Conservation (phyloP, 192 early-diverging fungal species). For the Kappamyces sp. region DNA sequence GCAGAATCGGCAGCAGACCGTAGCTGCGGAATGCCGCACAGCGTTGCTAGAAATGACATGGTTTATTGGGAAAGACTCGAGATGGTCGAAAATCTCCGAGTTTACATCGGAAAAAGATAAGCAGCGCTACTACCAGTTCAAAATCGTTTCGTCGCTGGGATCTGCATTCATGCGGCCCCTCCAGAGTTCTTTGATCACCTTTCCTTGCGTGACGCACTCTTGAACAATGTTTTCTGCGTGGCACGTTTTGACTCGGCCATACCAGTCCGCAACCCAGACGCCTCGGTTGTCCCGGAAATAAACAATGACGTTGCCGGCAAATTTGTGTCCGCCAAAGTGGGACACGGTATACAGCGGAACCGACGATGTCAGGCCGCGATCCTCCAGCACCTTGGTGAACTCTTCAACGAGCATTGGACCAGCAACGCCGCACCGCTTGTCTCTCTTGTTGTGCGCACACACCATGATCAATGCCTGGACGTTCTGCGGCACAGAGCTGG, state of each 20-base stretch:
- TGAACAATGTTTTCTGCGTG: conserved; percentile 37
- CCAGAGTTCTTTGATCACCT: conserved; percentile 41
- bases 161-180: conserved; percentile 29
- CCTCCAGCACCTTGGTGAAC: conserved; percentile 32
- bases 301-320: conserved; percentile 61
- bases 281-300: conserved; percentile 26
- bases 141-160: not conserved
- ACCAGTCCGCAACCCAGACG: conserved; percentile 36
- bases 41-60: not conserved
- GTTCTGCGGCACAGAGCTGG: conserved; percentile 2
- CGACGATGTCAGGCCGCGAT: conserved; percentile 24
- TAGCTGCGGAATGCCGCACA: not conserved
- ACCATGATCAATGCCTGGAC: conserved; percentile 41
- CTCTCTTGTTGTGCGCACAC: conserved; percentile 55
- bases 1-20: not conserved
- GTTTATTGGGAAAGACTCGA: not conserved
- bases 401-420: conserved; percentile 56
- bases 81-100: not conserved
- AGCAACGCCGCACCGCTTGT: conserved; percentile 59
- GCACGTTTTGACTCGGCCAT: conserved; percentile 43
- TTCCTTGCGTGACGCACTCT: conserved; percentile 28
- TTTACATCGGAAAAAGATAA: conserved; percentile 5
- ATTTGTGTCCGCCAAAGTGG: conserved; percentile 63
- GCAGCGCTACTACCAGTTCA: not conserved
- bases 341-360: conserved; percentile 42